Evolutionary conservation across 2,329 filamentous ascomycete genomes (phyloP), one percentile per base, ranked within the genome.

Genomic region (Xylaria sp.): DNA sequence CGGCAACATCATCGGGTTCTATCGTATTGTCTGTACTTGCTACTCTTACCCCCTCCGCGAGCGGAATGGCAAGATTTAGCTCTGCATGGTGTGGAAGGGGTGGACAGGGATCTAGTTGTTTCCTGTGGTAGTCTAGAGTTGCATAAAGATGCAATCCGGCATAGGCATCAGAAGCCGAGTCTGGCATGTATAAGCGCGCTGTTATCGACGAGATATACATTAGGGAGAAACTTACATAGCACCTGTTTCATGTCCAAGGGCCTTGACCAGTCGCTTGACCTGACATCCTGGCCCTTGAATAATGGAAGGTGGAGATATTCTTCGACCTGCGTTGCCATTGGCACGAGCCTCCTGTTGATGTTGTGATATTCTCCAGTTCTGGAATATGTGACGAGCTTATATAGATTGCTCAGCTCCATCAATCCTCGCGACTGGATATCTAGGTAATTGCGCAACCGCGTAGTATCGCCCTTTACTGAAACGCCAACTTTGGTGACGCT

Each of bases 131-230:
- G 66, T 97, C 90, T 53, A 97, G 82, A 0, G 86, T 85, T 68
- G 93, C 84, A 75, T 89, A 97, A 1, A 97, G 82, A 65, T 93
- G 90, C 11, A 92, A 80, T 51, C 90, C 88, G 67, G 92, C 93
- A 77, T 97, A 97, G 0, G 93, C 91, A 78, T 97, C 93, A 0
- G 92, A 90, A 13, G 93, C 93, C 10, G 93, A 89, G 79, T 94
- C 90, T 92, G 73, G 28, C 46, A 20, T 70, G 59, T 11, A 72
- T 79, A 33, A 79, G 79, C 73, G 60, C 46, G 53, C 70, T 69
- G 48, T 73, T 75, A 7, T 68, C 3, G 9, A 56, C 10, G 1
- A 20, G 10, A 42, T 9, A 42, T 15, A 64, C 40, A 28, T 28
- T 28, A 73, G 15, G 9, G 54, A 28, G 51, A 4, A 51, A 82